phyloP scores from a whole-genome alignment of 2,329 filamentous ascomycete species.

The Fusarium drepaniforme region DNA sequence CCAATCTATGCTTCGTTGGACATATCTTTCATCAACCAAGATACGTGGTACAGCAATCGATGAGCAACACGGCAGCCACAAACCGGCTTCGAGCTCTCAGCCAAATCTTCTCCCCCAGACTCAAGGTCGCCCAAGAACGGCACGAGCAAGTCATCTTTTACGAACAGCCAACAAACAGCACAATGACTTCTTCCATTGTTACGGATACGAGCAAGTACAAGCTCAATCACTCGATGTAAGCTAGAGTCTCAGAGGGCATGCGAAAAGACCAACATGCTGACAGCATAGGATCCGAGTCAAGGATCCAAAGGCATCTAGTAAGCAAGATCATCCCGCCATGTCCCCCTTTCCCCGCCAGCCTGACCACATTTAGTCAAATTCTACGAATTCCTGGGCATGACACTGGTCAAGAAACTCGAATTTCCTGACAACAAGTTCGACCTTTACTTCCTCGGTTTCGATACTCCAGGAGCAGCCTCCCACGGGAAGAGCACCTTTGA shows the following conservation, averaged over 20 bases:
- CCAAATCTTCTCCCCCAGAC: too few relatives aligned
- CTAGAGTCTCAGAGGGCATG: not conserved
- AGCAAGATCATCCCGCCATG: constrained; percentile 38
- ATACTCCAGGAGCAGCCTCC: constrained; percentile 79
- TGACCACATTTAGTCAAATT: constrained; percentile 76
- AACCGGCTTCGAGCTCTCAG: too few relatives aligned
- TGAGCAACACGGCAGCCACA: too few relatives aligned
- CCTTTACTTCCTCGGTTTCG: constrained; percentile 94
- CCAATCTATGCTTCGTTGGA: too few relatives aligned
- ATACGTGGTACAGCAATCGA: too few relatives aligned
- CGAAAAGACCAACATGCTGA: constrained; percentile 14
- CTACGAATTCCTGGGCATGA: constrained; percentile 93
- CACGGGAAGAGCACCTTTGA: constrained; percentile 79
- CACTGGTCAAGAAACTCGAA: constrained; percentile 81
- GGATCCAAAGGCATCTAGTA: constrained; percentile 85
- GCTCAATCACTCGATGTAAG: constrained; percentile 88
- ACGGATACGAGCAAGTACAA: constrained; percentile 85
- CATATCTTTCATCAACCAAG: too few relatives aligned
- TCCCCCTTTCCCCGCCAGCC: constrained; percentile 13
- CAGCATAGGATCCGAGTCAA: constrained; percentile 83
- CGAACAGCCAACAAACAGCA: too few relatives aligned
- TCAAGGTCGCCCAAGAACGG: too few relatives aligned
- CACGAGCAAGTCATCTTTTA: too few relatives aligned
- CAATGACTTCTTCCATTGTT: too few relatives aligned
- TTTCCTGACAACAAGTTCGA: constrained; percentile 93